Base-by-base conservation (phyloP, 1,284 basidiomycete genomes). In the Takashimella tepidaria region DNA sequence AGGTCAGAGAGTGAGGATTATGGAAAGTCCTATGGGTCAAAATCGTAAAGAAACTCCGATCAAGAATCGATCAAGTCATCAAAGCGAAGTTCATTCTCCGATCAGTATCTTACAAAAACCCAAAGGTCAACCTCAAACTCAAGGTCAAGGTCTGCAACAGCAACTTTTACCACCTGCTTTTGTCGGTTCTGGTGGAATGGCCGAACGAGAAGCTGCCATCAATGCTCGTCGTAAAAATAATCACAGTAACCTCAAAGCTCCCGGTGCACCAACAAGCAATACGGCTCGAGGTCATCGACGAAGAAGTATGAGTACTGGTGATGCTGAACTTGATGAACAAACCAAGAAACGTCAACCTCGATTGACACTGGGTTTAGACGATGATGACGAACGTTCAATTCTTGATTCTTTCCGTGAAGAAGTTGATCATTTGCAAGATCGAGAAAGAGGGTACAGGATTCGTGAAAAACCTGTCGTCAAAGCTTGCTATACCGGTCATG, bases 381-480 rank as follows among this genome's bases (percentile, higher is more conserved):
- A 68, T 20, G 69, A 74, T 53, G 31, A 37, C 31, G 55, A 59
- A 25, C 57, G 61, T 51, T 66, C 63, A 10, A 70, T 73, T 31
- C 56, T 75, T 45, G 64, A 73, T 40, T 62, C 68, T 1, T 70
- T 77, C 59, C 60, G 61, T 21, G 66, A 72, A 24, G 76, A 74
- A 53, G 58, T 70, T 20, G 69, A 63, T 37, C 56, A 69, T 20
- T 70, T 73, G 25, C 31, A 37, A 37, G 65, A 62, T 13, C 57
- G 60, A 1, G 65, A 69, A 73, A 74, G 80, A 61, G 80, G 78
- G 56, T 86, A 86, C 73, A 79, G 79, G 45, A 78, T 93, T 51
- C 82, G 84, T 20, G 85, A 81, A 42, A 81, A 83, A 60, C 80
- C 78, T 27, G 86, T 82, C n/a, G 88, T 92, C 43, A 88, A 88